phyloP scores from a whole-genome alignment of 345 rosid genomes.

The Jatropha curcas region DNA sequence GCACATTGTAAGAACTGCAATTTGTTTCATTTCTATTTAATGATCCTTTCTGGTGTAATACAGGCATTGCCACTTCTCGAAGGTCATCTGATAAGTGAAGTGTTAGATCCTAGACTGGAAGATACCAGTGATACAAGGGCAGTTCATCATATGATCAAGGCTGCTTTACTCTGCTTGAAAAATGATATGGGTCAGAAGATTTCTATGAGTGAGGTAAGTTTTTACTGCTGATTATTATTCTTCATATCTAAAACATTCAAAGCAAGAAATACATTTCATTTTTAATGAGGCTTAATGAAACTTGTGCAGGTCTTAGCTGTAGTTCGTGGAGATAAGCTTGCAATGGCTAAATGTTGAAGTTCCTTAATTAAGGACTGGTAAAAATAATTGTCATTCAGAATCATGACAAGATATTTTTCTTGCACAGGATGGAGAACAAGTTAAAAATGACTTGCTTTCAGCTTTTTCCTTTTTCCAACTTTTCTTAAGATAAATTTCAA shows the following conservation, averaged over 20 bases:
- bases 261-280: too few species aligned
- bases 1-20: too few species aligned
- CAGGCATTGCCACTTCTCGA: constrained; percentile 45
- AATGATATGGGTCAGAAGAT: constrained; percentile 1
- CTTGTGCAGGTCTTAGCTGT: constrained; percentile 44
- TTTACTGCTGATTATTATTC: background rate
- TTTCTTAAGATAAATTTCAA: too few species aligned
- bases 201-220: constrained; percentile 42
- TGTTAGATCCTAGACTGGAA: constrained; percentile 38
- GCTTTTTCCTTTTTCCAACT: too few species aligned
- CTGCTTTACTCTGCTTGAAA: constrained; percentile 48
- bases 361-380: background rate
- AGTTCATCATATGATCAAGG: constrained; percentile 33
- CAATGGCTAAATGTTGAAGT: constrained; percentile 6
- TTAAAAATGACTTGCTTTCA: too few species aligned
- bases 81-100: constrained; percentile 18
- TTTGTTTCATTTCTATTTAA: too few species aligned
- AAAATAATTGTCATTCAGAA: background rate
- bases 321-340: constrained; percentile 44
- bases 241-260: constrained; percentile 2
- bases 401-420: background rate
- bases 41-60: background rate
- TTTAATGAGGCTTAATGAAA: background rate
- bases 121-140: constrained; percentile 23
- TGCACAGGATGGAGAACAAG: background rate